Conservation (phyloP, 1,284 basidiomycete genomes). For the Heterobasidion annosum region DNA sequence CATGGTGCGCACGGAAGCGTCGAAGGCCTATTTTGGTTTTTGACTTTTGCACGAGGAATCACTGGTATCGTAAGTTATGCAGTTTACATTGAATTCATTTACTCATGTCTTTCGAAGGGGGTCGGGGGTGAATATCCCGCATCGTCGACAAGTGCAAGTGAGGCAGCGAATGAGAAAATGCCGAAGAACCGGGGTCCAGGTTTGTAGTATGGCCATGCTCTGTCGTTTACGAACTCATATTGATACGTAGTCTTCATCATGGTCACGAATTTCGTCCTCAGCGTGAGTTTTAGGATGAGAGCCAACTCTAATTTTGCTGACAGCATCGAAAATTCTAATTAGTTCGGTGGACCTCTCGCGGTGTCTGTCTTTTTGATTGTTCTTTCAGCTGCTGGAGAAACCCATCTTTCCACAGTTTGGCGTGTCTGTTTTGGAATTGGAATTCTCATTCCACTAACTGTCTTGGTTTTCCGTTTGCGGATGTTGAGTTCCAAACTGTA, state of each 20-base stretch:
- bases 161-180: constrained; percentile 69
- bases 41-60: constrained; percentile 65
- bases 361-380: constrained; percentile 68
- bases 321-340: constrained; percentile 13
- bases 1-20: constrained; percentile 51
- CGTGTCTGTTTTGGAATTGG: constrained; percentile 70
- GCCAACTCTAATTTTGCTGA: constrained; percentile 4
- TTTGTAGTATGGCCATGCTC: constrained; percentile 14
- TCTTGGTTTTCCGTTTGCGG: constrained; percentile 64
- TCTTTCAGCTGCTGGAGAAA: constrained; percentile 53
- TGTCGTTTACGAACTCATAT: background rate
- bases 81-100: constrained; percentile 1
- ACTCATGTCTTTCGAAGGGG: constrained; percentile 28
- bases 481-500: constrained; percentile 68
- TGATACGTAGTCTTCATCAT: constrained; percentile 50
- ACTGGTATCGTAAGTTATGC: constrained; percentile 51
- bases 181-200: constrained; percentile 53
- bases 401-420: constrained; percentile 67
- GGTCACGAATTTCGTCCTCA: constrained; percentile 66
- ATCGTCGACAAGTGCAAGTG: constrained; percentile 56
- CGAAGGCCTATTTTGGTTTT: constrained; percentile 67
- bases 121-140: constrained; percentile 77
- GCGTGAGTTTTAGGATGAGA: constrained; percentile 22
- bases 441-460: constrained; percentile 56
- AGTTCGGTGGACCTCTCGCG: constrained; percentile 66